Conservation (phyloP, 352 stramenopile genomes). For the Phytophthora pluvialis region DNA sequence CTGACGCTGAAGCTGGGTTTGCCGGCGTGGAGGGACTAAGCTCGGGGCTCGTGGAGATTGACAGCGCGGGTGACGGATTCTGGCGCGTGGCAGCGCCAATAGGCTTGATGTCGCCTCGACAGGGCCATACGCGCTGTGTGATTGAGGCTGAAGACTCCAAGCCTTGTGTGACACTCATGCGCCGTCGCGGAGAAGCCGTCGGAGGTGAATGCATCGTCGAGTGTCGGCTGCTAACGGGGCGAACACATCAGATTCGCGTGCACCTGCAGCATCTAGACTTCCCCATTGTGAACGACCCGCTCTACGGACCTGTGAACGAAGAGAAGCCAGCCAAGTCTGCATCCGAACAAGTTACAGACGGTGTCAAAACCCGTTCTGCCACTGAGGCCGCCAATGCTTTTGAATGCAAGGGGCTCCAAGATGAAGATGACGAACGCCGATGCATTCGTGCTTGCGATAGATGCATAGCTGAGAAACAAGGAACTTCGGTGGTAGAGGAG, state of each 20-base stretch:
- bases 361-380: not conserved
- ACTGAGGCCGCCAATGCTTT: not conserved
- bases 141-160: slow-evolving; percentile 39
- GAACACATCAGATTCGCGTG: slow-evolving; percentile 96
- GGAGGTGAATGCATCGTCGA: slow-evolving; percentile 79
- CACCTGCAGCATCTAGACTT: slow-evolving; percentile 90
- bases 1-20: slow-evolving; percentile 23
- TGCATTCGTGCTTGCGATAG: slow-evolving; percentile 32
- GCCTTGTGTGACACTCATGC: slow-evolving; percentile 49
- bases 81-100: slow-evolving; percentile 56
- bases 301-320: slow-evolving; percentile 72
- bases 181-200: slow-evolving; percentile 30
- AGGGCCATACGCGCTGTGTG: slow-evolving; percentile 35
- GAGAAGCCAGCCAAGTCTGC: not conserved
- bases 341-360: not conserved
- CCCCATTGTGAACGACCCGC: slow-evolving; percentile 95
- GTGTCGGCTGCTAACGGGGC: slow-evolving; percentile 89
- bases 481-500: not conserved
- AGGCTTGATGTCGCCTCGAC: slow-evolving; percentile 29
- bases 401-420: not conserved
- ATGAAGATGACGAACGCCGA: slow-evolving; percentile 22
- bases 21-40: slow-evolving; percentile 14
- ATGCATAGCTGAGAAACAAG: slow-evolving; percentile 15
- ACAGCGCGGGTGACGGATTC: slow-evolving; percentile 19
- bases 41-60: slow-evolving; percentile 25